Evolutionary conservation across 495 filamentous ascomycete genomes (phyloP).

Genomic region (Penicillium subrubescens): DNA sequence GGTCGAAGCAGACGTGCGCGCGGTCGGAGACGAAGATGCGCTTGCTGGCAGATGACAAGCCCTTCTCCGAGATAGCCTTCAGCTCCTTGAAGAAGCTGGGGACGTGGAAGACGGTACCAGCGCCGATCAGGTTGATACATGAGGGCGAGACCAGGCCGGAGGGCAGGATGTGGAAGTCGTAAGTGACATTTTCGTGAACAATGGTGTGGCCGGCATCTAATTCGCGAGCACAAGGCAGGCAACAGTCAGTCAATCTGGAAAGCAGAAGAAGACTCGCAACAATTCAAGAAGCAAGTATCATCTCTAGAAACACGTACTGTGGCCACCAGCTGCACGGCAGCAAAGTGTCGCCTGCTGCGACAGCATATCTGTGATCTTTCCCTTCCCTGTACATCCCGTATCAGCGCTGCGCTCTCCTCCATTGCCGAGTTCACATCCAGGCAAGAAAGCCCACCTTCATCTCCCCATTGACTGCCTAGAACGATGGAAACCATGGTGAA

Average conservation of each 20-base stretch:
- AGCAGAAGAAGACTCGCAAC: conserved; percentile 1
- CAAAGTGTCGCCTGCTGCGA: conserved; percentile 59
- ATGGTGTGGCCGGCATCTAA: conserved; percentile 59
- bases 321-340: conserved; percentile 66
- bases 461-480: conserved; percentile 67
- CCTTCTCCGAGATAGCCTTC: conserved; percentile 67
- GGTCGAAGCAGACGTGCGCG: conserved; percentile 80
- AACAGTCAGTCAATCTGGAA: conserved; percentile 15
- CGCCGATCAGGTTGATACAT: conserved; percentile 82
- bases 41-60: conserved; percentile 61
- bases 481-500: conserved; percentile 59
- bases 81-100: conserved; percentile 89
- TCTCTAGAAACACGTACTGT: conserved; percentile 52
- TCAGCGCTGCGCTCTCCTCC: conserved; percentile 3
- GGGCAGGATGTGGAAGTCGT: conserved; percentile 74
- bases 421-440: not conserved
- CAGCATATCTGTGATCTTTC: conserved; percentile 71
- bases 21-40: conserved; percentile 81
- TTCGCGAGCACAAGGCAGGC: conserved; percentile 5
- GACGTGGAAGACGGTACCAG: conserved; percentile 82
- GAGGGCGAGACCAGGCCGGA: conserved; percentile 74
- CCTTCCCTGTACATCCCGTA: conserved; percentile 52
- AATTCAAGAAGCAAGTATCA: not conserved
- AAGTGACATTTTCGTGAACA: conserved; percentile 60
- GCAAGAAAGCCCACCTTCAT: conserved; percentile 55